Evolutionary conservation across 2,329 filamentous ascomycete species (phyloP).

Genomic region (Pseudopithomyces maydicus): DNA sequence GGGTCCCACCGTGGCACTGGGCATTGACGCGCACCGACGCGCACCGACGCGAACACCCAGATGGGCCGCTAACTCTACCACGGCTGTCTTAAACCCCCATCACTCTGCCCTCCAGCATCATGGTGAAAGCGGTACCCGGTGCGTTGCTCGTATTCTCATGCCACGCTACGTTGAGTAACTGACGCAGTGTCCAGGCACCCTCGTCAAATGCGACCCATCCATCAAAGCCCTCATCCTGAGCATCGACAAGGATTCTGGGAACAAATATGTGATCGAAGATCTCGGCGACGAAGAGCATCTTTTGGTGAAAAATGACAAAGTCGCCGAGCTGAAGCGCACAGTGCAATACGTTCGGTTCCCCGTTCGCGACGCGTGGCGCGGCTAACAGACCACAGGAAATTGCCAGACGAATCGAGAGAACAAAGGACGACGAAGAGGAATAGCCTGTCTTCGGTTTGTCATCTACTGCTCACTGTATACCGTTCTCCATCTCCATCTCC

Average conservation of each 20-base stretch:
- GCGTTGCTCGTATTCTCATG: not conserved
- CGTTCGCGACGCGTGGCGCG: not conserved
- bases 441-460: constrained; percentile 9
- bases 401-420: constrained; percentile 33
- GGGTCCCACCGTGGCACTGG: constrained; percentile 2
- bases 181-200: constrained; percentile 58
- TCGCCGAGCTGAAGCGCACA: constrained; percentile 68
- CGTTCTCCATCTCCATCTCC: not conserved
- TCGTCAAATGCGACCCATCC: constrained; percentile 83
- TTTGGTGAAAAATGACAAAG: constrained; percentile 75
- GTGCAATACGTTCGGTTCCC: constrained; percentile 65
- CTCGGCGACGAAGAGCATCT: constrained; percentile 74
- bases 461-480: not conserved
- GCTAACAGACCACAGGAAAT: constrained; percentile 38
- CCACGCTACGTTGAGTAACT: not conserved
- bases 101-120: constrained; percentile 34
- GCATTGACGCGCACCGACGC: not conserved
- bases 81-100: not conserved
- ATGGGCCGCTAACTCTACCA: constrained; percentile 22
- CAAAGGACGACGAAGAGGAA: constrained; percentile 35
- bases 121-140: constrained; percentile 65
- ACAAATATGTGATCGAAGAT: constrained; percentile 80
- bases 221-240: constrained; percentile 85
- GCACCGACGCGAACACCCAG: constrained; percentile 26
- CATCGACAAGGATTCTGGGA: constrained; percentile 68